Conservation (phyloP, 1,284 basidiomycete species). For the Pterulicium gracile region DNA sequence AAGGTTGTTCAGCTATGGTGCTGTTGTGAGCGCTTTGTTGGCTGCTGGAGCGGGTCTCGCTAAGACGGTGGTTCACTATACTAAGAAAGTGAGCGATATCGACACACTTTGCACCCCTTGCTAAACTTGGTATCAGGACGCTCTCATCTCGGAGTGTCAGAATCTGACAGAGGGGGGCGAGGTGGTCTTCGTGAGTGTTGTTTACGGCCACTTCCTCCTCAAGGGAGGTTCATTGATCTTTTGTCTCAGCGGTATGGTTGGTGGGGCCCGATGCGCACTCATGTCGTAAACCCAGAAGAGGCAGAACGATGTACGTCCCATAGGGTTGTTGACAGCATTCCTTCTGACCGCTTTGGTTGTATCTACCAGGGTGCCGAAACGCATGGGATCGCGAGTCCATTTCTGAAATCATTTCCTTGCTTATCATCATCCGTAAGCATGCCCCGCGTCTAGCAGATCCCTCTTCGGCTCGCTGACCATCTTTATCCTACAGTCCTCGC, state of each 20-base stretch:
- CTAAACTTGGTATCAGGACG: constrained; percentile 24
- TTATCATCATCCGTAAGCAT: constrained; percentile 40
- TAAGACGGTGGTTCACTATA: constrained; percentile 53
- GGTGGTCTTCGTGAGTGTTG: constrained; percentile 15
- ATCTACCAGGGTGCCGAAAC: constrained; percentile 37
- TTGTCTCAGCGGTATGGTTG: constrained; percentile 23
- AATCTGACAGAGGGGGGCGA: constrained; percentile 21
- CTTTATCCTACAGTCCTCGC: constrained; percentile 32
- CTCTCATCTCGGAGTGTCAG: constrained; percentile 41
- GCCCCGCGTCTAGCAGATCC: constrained; percentile 1
- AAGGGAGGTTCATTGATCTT: background rate
- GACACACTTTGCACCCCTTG: constrained; percentile 3
- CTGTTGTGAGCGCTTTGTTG: constrained; percentile 26
- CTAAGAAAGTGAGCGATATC: constrained; percentile 39
- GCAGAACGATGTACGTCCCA: constrained; percentile 34
- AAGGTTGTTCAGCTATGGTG: constrained; percentile 42
- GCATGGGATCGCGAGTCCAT: constrained; percentile 50
- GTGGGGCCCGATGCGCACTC: constrained; percentile 30
- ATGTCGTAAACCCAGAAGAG: constrained; percentile 23
- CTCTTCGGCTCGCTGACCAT: constrained; percentile 2
- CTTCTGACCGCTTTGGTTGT: constrained; percentile 5
- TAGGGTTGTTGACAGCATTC: background rate
- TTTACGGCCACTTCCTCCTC: too few relatives aligned
- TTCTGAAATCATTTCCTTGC: constrained; percentile 47
- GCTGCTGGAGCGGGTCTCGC: constrained; percentile 45